These are phyloP conservation scores for Euphrasia confusa DNA, from an alignment of 257 asterid genomes.

Conservation along the genomic window DNA sequence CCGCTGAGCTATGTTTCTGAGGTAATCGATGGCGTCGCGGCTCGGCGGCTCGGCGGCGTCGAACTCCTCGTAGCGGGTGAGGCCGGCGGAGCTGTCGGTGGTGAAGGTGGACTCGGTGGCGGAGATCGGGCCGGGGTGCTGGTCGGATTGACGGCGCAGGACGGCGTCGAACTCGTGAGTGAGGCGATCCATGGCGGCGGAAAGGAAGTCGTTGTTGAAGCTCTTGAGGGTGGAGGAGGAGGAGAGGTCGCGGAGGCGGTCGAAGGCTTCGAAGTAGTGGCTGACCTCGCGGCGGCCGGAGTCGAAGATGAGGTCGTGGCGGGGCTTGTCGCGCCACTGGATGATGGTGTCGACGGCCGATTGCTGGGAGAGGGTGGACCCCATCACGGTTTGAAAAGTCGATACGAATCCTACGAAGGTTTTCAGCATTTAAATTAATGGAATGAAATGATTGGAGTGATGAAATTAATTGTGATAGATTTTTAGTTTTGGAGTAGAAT, in stretches of 20 bases:
- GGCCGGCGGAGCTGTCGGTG: constrained; percentile 38
- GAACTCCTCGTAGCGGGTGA: constrained; percentile 33
- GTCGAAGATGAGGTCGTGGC: constrained; percentile 42
- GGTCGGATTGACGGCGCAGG: constrained; percentile 27
- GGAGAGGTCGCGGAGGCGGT: constrained; percentile 24
- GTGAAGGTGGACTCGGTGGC: constrained; percentile 33
- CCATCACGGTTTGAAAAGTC: constrained; percentile 28
- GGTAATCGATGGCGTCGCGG: constrained; percentile 23
- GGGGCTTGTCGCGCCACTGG: constrained; percentile 33
- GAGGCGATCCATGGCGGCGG: constrained; percentile 39
- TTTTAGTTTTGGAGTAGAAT: too few species aligned
- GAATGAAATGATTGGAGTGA: too few species aligned
- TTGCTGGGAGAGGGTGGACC: constrained; percentile 37
- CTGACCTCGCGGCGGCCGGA: constrained; percentile 27
- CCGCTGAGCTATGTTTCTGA: constrained; percentile 30
- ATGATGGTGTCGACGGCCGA: constrained; percentile 34
- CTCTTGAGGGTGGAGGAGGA: constrained; percentile 5
- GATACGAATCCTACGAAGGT: constrained; percentile 8
- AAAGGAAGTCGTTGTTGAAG: constrained; percentile 22
- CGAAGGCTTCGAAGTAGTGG: constrained; percentile 39
- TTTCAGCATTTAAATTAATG: constrained; percentile 28
- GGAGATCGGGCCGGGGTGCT: constrained; percentile 25
- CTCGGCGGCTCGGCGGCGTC: constrained; percentile 18
- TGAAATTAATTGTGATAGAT: too few species aligned
- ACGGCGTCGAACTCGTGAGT: constrained; percentile 34